Conservation (phyloP, 2,329 filamentous ascomycete genomes). For the Stachybotrys echinatus region DNA sequence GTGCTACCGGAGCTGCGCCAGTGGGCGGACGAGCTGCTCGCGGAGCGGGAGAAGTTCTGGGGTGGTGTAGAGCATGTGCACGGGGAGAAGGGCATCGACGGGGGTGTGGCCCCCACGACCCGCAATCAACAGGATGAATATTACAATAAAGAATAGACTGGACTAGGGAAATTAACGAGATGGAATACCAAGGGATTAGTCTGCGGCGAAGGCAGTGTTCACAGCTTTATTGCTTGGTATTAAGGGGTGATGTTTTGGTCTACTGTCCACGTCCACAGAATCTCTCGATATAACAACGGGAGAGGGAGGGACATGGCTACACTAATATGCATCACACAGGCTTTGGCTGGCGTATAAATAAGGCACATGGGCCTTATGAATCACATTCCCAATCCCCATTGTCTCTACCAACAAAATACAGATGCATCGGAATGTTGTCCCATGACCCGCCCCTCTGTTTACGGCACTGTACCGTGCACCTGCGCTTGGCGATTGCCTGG, state of each 20-base stretch:
- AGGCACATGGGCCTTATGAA: too few relatives aligned
- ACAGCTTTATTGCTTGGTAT: too few relatives aligned
- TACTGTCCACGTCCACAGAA: too few relatives aligned
- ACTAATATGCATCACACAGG: too few relatives aligned
- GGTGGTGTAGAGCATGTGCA: conserved; percentile 40
- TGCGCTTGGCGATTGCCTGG: neutral
- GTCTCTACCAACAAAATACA: too few relatives aligned
- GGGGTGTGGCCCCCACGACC: conserved; percentile 29
- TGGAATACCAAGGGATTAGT: neutral
- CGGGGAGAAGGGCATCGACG: conserved; percentile 35
- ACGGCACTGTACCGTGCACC: neutral
- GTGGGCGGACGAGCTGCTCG: conserved; percentile 73
- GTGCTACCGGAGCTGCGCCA: conserved; percentile 69
- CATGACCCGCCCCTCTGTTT: neutral
- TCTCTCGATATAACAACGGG: too few relatives aligned
- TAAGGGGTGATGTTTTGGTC: too few relatives aligned
- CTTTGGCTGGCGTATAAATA: too few relatives aligned
- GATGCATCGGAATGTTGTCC: too few relatives aligned
- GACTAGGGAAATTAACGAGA: conserved; percentile 2
- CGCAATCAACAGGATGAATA: conserved; percentile 43
- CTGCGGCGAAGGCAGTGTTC: too few relatives aligned
- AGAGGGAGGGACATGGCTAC: too few relatives aligned
- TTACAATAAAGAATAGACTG: conserved; percentile 25
- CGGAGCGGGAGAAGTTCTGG: conserved; percentile 74
- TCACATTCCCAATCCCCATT: too few relatives aligned